Conservation (phyloP, 371 early-diverging fungal genomes). For the Mortierella sp. region DNA sequence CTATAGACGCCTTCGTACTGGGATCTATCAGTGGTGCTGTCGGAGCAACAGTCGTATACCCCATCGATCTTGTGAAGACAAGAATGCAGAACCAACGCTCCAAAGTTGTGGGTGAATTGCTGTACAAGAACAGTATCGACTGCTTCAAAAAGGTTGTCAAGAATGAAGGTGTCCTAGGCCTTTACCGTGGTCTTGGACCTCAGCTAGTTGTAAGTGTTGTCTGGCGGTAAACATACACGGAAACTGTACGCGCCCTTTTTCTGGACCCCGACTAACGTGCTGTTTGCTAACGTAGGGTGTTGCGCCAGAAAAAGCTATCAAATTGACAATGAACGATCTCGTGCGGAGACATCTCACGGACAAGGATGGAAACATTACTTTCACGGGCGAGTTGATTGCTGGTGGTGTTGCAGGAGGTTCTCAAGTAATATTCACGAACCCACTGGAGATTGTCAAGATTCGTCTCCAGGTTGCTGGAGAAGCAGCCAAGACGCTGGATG, state of each 20-base stretch:
- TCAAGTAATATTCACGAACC: slow-evolving; percentile 89
- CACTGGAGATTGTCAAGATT: slow-evolving; percentile 98
- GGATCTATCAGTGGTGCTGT: slow-evolving; percentile 96
- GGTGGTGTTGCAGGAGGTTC: slow-evolving; percentile 94
- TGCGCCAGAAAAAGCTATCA: slow-evolving; percentile 98
- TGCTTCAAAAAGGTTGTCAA: slow-evolving; percentile 94
- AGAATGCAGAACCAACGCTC: slow-evolving; percentile 98
- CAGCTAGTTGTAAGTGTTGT: slow-evolving; percentile 79
- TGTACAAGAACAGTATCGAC: slow-evolving; percentile 94
- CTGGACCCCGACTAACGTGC: not conserved
- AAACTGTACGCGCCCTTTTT: not conserved
- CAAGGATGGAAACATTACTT: slow-evolving; percentile 75
- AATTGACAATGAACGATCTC: slow-evolving; percentile 96
- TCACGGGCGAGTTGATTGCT: slow-evolving; percentile 81
- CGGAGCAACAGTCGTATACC: slow-evolving; percentile 96
- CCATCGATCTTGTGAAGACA: slow-evolving; percentile 98
- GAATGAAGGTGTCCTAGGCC: slow-evolving; percentile 91
- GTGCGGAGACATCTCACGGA: slow-evolving; percentile 78
- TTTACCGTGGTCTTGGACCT: slow-evolving; percentile 96
- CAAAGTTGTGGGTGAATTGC: slow-evolving; percentile 88
- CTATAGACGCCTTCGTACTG: slow-evolving; percentile 76
- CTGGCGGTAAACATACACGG: too few species aligned
- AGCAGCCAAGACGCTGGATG: slow-evolving; percentile 67
- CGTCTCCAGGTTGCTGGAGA: slow-evolving; percentile 94
- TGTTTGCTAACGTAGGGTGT: slow-evolving; percentile 44